phyloP scores from a whole-genome alignment of 169 alveolate species.

The Perkinsus olseni region DNA sequence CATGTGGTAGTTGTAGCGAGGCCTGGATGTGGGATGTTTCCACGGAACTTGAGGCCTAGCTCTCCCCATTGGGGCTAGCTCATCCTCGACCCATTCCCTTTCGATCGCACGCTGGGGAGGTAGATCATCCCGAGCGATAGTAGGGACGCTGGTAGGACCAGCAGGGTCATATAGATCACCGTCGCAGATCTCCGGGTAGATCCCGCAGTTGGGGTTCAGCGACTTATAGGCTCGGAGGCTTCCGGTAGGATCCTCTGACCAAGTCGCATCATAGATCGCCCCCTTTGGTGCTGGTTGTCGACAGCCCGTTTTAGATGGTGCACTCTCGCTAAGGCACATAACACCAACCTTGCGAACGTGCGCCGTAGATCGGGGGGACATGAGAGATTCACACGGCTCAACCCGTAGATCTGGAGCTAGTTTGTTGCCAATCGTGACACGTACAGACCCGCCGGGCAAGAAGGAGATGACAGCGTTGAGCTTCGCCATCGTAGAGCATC shows the following conservation, averaged over 20 bases:
- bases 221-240: background rate
- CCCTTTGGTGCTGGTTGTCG: background rate
- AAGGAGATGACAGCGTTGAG: too few relatives aligned
- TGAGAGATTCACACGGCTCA: background rate
- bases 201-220: background rate
- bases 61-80: background rate
- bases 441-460: too few relatives aligned
- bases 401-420: background rate
- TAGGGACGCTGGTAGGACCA: background rate
- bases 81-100: background rate
- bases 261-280: background rate
- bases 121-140: background rate
- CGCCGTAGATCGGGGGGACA: background rate
- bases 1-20: background rate
- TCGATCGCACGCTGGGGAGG: background rate
- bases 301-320: background rate
- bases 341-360: background rate
- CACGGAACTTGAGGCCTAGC: background rate
- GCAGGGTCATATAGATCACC: background rate
- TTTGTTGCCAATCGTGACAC: background rate
- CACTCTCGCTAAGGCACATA: background rate
- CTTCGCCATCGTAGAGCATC: too few relatives aligned
- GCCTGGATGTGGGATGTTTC: background rate
- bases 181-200: background rate
- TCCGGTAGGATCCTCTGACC: background rate